These are phyloP conservation scores for Vitis hybrid DNA, from an alignment of 177 flowering plant genomes.

Conservation along the genomic window DNA sequence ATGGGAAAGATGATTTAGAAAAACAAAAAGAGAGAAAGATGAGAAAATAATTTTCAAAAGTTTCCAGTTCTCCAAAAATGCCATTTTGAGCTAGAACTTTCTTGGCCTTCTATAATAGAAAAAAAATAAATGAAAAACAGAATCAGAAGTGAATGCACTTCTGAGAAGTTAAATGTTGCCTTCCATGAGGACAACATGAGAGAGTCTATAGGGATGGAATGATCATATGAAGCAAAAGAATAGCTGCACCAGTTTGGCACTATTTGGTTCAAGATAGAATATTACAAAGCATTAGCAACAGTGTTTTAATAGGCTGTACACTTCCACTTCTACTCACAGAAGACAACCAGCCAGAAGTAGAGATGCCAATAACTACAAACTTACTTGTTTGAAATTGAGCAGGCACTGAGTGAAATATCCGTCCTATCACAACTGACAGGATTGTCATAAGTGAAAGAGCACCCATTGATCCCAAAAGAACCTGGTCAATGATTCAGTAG, in stretches of 20 bases:
- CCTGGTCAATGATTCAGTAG: constrained; percentile 39
- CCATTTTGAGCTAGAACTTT: background rate
- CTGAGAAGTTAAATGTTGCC: background rate
- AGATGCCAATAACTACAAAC: constrained; percentile 20
- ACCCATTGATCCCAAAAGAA: constrained; percentile 91
- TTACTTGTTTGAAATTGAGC: constrained; percentile 98
- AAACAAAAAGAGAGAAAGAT: too few relatives aligned
- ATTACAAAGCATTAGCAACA: too few relatives aligned
- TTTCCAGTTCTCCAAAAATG: background rate
- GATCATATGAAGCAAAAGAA: background rate
- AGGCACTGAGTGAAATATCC: constrained; percentile 94
- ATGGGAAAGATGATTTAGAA: too few relatives aligned
- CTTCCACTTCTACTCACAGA: background rate
- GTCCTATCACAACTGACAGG: constrained; percentile 88
- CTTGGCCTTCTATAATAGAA: background rate
- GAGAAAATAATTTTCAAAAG: background rate
- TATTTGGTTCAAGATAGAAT: too few relatives aligned
- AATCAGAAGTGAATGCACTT: background rate
- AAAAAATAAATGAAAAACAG: background rate
- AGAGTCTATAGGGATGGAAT: too few relatives aligned
- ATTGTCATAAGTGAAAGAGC: constrained; percentile 96
- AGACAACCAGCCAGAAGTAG: background rate
- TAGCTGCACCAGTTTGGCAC: background rate
- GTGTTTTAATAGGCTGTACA: too few relatives aligned
- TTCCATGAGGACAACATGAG: background rate